phyloP scores from a whole-genome alignment of 352 stramenopile genomes.

The Achlya hypogyna region DNA sequence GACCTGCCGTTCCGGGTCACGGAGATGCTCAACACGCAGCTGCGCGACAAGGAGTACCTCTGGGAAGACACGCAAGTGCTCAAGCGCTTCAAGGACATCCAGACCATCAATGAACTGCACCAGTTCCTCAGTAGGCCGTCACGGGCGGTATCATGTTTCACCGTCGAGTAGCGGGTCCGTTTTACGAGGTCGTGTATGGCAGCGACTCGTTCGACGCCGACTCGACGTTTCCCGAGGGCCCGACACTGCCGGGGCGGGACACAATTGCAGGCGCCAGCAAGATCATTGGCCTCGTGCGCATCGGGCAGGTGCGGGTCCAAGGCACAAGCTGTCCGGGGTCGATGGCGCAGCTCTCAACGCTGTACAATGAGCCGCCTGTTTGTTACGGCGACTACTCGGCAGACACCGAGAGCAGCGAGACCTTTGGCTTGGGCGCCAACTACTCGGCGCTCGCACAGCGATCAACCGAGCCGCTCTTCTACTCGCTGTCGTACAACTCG shows the following conservation, averaged over 20 bases:
- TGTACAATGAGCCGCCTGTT: background rate
- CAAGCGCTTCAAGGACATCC: slow-evolving; percentile 16
- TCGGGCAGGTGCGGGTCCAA: slow-evolving; percentile 16
- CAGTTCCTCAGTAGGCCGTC: slow-evolving; percentile 11
- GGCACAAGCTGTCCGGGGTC: background rate
- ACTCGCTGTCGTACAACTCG: slow-evolving; percentile 8
- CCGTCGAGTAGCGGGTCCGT: slow-evolving; percentile 16
- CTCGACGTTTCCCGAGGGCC: background rate
- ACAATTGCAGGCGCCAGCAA: background rate
- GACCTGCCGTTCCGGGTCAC: slow-evolving; percentile 13
- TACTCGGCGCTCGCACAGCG: slow-evolving; percentile 5
- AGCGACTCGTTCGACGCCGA: slow-evolving; percentile 12
- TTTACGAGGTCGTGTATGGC: slow-evolving; percentile 15
- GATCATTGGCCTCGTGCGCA: slow-evolving; percentile 12
- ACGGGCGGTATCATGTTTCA: too few relatives aligned
- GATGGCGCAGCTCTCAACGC: background rate
- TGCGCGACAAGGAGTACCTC: slow-evolving; percentile 1
- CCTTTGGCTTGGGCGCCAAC: slow-evolving; percentile 1
- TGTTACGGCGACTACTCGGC: slow-evolving; percentile 11
- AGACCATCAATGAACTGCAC: slow-evolving; percentile 11
- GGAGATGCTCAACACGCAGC: slow-evolving; percentile 16
- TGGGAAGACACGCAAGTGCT: background rate
- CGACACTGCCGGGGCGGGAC: background rate
- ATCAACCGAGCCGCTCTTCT: background rate
- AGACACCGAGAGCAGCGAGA: slow-evolving; percentile 9